Base-by-base conservation (phyloP, 2,329 filamentous ascomycete genomes). In the Endocalyx cinctus region DNA sequence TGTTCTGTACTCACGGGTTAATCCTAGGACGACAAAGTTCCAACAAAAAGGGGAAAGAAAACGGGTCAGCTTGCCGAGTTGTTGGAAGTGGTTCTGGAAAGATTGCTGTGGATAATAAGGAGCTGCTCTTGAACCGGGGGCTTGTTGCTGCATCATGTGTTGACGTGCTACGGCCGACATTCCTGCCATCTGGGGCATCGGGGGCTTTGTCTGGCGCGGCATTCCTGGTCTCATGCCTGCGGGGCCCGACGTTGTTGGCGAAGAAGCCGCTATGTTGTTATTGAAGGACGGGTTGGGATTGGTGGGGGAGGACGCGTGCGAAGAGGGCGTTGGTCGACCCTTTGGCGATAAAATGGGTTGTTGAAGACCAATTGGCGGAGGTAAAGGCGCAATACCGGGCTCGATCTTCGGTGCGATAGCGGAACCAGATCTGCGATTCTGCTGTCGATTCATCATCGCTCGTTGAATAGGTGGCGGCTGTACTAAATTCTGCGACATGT, bases 21-120 rank as follows among this genome's bases (percentile, higher is more conserved):
- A 82, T 73, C 67, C 72, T 79, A 78, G 73, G 71, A 79, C 71
- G 71, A 74, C 72, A 79, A 59, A 77, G 70, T 66, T 74, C 72
- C 68, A 72, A 71, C n/a, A n/a, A 54, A 51, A 53, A 64, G 57
- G 58, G 52, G 57, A 59, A 59, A 70, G 55, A 62, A 65, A 64
- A 62, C 52, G 69, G 71, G 74, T 62, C 55, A 74, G 72, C 88
- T 85, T 87, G 84, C 90, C 90, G 62, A 97, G 79, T 71, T 95
- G 87, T 63, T 94, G 86, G 63, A 94, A 89, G 61, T 96, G 90
- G 60, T 85, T 92, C 57, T 94, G 87, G 64, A 94, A 96, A 3
- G 69, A 67, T 13, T 86, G 84, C 37, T 87, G 84, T 31, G 85
- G 80, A 57, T 94, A 96, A 63, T 84, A 94, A 3, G 48, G 41